Conservation (phyloP, 139 green algal genomes). For the Tetraselmis striata region DNA sequence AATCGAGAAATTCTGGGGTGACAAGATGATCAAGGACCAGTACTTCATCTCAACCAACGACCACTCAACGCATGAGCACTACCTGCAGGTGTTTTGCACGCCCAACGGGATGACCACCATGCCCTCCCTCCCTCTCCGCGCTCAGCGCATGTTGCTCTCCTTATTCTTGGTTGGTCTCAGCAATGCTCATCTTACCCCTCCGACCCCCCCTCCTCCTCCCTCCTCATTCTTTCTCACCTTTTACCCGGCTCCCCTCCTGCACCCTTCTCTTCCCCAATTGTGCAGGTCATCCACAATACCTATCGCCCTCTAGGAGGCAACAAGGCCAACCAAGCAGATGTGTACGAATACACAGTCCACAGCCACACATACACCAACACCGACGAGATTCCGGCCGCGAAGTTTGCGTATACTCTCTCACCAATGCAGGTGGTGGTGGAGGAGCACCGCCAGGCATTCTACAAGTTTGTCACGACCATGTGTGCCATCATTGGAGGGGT, state of each 20-base stretch:
- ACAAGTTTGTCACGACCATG: slow-evolving; percentile 79
- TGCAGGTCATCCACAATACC: not conserved
- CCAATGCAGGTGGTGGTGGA: slow-evolving; percentile 67
- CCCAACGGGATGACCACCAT: too few species aligned
- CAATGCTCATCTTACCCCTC: too few species aligned
- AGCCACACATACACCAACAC: slow-evolving; percentile 66
- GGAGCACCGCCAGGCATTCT: slow-evolving; percentile 49
- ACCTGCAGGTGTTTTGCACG: slow-evolving; percentile 76
- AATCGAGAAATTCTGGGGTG: slow-evolving; percentile 49
- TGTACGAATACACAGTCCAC: slow-evolving; percentile 88
- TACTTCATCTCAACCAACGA: slow-evolving; percentile 52
- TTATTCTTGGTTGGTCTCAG: too few species aligned
- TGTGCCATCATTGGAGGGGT: slow-evolving; percentile 79
- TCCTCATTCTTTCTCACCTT: too few species aligned
- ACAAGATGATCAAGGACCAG: slow-evolving; percentile 65
- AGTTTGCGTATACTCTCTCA: slow-evolving; percentile 70
- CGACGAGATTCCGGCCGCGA: slow-evolving; percentile 55
- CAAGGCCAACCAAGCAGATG: slow-evolving; percentile 32
- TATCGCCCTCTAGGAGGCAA: not conserved
- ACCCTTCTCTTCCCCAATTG: too few species aligned
- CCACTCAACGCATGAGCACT: slow-evolving; percentile 83
- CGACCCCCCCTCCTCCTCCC: too few species aligned
- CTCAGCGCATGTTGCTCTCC: too few species aligned
- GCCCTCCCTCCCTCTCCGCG: too few species aligned
- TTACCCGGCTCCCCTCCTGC: too few species aligned